phyloP scores from a whole-genome alignment of 179 eudicot genomes.

The Amaranthus tricolor region DNA sequence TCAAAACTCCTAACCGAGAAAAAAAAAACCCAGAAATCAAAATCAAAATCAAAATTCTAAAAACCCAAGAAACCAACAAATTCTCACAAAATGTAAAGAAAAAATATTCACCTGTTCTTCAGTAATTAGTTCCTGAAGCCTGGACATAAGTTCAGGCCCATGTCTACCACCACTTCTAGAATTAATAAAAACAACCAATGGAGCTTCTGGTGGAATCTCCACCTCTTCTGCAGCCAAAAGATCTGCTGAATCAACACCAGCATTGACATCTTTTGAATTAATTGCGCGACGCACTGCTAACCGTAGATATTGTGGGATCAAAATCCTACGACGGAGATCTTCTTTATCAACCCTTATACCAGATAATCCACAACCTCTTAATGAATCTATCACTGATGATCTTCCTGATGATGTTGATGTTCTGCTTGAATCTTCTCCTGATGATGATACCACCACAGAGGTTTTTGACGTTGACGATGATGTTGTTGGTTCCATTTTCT shows the following conservation, averaged over 20 bases:
- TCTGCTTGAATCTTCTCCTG: not conserved
- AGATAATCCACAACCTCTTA: conserved; percentile 53
- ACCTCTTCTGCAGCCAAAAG: conserved; percentile 33
- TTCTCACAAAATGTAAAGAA: not conserved
- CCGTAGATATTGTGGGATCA: conserved; percentile 63
- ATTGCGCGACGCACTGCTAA: conserved; percentile 64
- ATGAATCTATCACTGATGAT: conserved; percentile 68
- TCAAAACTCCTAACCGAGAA: no score
- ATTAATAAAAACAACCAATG: conserved; percentile 73
- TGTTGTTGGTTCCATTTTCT: conserved; percentile 8
- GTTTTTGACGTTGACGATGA: not conserved
- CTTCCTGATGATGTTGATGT: conserved; percentile 25
- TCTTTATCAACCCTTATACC: conserved; percentile 51
- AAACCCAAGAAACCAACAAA: not conserved
- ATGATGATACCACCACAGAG: not conserved
- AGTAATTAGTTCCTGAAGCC: conserved; percentile 78
- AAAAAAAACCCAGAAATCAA: not conserved
- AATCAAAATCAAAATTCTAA: not conserved
- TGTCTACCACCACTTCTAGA: conserved; percentile 86
- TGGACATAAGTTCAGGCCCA: conserved; percentile 60
- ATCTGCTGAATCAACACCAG: conserved; percentile 29
- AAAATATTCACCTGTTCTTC: conserved; percentile 62
- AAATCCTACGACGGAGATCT: conserved; percentile 45
- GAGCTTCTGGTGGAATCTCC: conserved; percentile 37
- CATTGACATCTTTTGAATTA: conserved; percentile 37